A percentile compares a stretch with the other conserved stretches of the same genome.
phyloP scores from a whole-genome alignment of 1,284 basidiomycete genomes.

The Porphyrellus sp. region DNA sequence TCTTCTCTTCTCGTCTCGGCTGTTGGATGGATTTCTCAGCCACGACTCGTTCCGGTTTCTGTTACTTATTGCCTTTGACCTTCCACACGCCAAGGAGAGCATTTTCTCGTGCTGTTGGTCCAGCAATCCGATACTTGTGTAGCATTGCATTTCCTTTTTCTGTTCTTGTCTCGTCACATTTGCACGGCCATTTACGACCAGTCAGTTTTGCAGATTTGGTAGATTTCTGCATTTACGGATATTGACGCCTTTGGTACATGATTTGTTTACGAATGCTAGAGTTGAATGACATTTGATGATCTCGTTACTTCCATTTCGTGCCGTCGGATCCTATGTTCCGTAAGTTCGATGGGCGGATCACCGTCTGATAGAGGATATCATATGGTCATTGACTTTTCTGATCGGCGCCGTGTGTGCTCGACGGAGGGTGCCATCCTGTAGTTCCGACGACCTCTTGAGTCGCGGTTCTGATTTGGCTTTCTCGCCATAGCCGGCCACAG shows the following conservation, averaged over 20 bases:
- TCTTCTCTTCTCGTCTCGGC: slow-evolving; percentile 26
- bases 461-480: neutral
- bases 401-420: slow-evolving; percentile 2
- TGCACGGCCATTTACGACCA: slow-evolving; percentile 18
- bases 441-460: neutral
- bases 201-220: slow-evolving; percentile 25
- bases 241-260: slow-evolving; percentile 22
- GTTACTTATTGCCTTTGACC: slow-evolving; percentile 35
- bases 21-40: slow-evolving; percentile 36
- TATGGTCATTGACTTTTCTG: neutral
- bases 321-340: neutral
- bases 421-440: too few relatives aligned
- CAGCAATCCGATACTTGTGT: slow-evolving; percentile 30
- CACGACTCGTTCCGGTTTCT: slow-evolving; percentile 22
- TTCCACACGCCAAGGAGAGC: slow-evolving; percentile 31
- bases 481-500: neutral
- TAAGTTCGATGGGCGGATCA: slow-evolving; percentile 14
- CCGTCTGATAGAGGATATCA: slow-evolving; percentile 1
- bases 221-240: slow-evolving; percentile 30
- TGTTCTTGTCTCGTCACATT: slow-evolving; percentile 21
- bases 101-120: slow-evolving; percentile 30
- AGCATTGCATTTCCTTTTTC: slow-evolving; percentile 32
- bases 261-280: slow-evolving; percentile 24
- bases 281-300: slow-evolving; percentile 26
- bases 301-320: slow-evolving; percentile 11